phyloP scores from a whole-genome alignment of 2,329 filamentous ascomycete genomes.

The Graphilbum fragrans region DNA sequence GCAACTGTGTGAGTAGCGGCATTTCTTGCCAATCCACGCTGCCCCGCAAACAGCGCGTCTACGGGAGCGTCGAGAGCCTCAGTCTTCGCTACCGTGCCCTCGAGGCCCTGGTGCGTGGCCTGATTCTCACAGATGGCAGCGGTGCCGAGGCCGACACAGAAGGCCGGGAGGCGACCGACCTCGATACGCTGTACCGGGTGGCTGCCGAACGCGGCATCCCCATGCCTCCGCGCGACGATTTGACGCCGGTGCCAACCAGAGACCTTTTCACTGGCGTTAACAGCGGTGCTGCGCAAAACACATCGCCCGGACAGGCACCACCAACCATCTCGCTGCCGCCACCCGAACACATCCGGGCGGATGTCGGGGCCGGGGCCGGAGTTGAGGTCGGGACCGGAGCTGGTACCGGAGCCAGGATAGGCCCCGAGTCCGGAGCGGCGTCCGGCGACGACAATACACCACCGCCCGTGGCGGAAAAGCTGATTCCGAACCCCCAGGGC shows the following conservation, averaged over 20 bases:
- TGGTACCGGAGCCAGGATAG: neutral
- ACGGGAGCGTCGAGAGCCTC: slow-evolving; percentile 27
- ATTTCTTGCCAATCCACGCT: slow-evolving; percentile 29
- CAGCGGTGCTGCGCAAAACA: neutral
- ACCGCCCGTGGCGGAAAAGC: slow-evolving; percentile 6
- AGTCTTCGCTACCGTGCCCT: slow-evolving; percentile 25
- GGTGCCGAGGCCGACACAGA: neutral
- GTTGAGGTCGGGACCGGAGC: neutral
- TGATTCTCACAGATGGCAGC: slow-evolving; percentile 22
- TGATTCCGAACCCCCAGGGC: slow-evolving; percentile 8
- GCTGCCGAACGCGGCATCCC: slow-evolving; percentile 8
- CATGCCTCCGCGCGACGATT: slow-evolving; percentile 10
- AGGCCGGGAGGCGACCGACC: slow-evolving; percentile 2
- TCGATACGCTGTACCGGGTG: slow-evolving; percentile 9
- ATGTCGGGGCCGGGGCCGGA: neutral
- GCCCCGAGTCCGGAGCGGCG: neutral
- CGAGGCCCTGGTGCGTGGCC: slow-evolving; percentile 29
- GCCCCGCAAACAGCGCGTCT: slow-evolving; percentile 29
- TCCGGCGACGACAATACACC: neutral
- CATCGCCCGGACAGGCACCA: neutral
- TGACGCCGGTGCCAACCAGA: slow-evolving; percentile 5
- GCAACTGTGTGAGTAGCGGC: slow-evolving; percentile 26
- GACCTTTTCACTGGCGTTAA: no score
- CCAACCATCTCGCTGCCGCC: slow-evolving; percentile 6
- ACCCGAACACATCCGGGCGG: neutral